phyloP scores from a whole-genome alignment of 1,284 basidiomycete species.

The Fomitopsis palustris region DNA sequence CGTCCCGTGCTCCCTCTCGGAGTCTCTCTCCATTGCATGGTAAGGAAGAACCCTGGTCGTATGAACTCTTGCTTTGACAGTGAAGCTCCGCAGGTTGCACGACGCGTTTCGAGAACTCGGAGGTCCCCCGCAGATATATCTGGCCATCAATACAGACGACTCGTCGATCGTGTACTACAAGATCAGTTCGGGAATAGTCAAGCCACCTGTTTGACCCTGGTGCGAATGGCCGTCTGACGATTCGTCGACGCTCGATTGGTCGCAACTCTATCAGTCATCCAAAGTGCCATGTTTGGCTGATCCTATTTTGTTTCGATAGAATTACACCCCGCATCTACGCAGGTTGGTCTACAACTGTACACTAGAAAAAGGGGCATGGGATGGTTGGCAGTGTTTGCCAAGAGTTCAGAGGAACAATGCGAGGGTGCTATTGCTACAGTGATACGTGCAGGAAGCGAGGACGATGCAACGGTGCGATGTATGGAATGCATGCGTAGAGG shows the following conservation, averaged over 20 bases:
- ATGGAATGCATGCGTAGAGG: neutral
- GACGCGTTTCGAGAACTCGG: slow-evolving; percentile 56
- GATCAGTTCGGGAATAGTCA: slow-evolving; percentile 69
- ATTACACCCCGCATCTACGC: neutral
- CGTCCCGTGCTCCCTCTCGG: slow-evolving; percentile 65
- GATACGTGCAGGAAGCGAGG: neutral
- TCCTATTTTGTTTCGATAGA: neutral
- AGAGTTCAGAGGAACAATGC: neutral
- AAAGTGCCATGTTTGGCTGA: neutral
- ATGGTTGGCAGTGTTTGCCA: neutral
- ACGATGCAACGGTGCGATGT: neutral
- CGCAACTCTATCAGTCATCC: neutral
- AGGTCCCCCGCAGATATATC: slow-evolving; percentile 50
- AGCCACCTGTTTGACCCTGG: slow-evolving; percentile 51
- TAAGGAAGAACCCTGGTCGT: slow-evolving; percentile 15
- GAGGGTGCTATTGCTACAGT: neutral
- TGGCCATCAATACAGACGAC: slow-evolving; percentile 72
- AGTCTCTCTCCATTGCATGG: slow-evolving; percentile 56
- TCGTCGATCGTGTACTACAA: slow-evolving; percentile 83
- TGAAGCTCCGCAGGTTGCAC: slow-evolving; percentile 28
- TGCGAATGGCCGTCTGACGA: neutral
- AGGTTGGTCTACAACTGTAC: neutral
- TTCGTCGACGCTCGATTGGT: no score
- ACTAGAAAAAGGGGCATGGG: neutral
- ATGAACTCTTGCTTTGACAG: neutral